Evolutionary conservation across 1,284 basidiomycete species (phyloP).

Genomic region (Sporisorium graminicola): DNA sequence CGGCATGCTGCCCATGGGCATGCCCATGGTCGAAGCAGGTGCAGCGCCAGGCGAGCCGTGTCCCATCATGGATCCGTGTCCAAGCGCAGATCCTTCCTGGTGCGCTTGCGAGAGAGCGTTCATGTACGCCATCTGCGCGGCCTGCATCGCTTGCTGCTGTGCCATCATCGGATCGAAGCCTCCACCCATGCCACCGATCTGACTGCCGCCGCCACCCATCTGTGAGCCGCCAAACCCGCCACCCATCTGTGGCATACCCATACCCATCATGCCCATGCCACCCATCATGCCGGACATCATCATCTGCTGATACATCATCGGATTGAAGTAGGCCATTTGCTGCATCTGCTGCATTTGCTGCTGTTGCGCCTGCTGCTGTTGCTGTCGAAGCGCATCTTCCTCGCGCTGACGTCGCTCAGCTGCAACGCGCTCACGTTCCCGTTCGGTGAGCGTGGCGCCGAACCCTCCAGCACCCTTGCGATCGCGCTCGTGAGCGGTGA

Average conservation of each 20-base stretch:
- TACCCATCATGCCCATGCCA: slow-evolving; percentile 69
- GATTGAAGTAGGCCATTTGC: slow-evolving; percentile 74
- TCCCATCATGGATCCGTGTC: slow-evolving; percentile 39
- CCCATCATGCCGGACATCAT: slow-evolving; percentile 62
- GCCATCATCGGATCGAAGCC: slow-evolving; percentile 54
- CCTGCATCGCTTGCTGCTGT: slow-evolving; percentile 65
- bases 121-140: slow-evolving; percentile 68
- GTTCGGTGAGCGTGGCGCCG: slow-evolving; percentile 91
- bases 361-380: slow-evolving; percentile 86
- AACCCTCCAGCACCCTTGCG: slow-evolving; percentile 93
- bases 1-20: slow-evolving; percentile 51
- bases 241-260: slow-evolving; percentile 45
- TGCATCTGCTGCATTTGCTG: slow-evolving; percentile 79
- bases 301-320: slow-evolving; percentile 70
- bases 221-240: slow-evolving; percentile 53
- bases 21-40: slow-evolving; percentile 39
- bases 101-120: slow-evolving; percentile 53
- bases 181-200: slow-evolving; percentile 37
- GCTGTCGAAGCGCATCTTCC: slow-evolving; percentile 88
- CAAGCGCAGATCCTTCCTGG: slow-evolving; percentile 40
- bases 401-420: slow-evolving; percentile 81
- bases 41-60: slow-evolving; percentile 27
- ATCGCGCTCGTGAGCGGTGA: slow-evolving; percentile 93
- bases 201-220: slow-evolving; percentile 46
- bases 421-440: slow-evolving; percentile 84